phyloP scores from a whole-genome alignment of 169 alveolate genomes.

The Amoebophrya sp. region DNA sequence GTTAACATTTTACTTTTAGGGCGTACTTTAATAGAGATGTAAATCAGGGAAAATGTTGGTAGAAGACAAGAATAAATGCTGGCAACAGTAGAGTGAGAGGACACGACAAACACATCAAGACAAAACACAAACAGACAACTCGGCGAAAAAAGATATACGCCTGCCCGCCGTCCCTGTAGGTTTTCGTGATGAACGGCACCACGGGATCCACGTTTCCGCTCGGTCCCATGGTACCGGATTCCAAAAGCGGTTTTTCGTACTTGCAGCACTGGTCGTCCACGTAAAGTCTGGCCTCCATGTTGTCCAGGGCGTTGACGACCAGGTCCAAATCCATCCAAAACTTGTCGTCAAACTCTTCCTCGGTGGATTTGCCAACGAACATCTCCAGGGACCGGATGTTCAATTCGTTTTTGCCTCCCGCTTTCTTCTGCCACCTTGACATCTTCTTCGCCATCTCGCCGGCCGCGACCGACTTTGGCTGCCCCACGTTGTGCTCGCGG shows the following conservation, averaged over 20 bases:
- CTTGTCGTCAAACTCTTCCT: constrained; percentile 84
- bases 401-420: background rate
- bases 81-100: too few species aligned
- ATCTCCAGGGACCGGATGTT: constrained; percentile 55
- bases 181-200: constrained; percentile 43
- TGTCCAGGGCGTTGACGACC: constrained; percentile 93
- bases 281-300: constrained; percentile 88
- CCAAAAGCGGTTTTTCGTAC: constrained; percentile 93
- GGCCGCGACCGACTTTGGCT: constrained; percentile 46
- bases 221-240: constrained; percentile 98
- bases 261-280: constrained; percentile 95
- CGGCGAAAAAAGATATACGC: too few species aligned
- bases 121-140: too few species aligned
- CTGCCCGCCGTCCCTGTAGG: constrained; percentile 43
- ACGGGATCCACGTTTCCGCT: constrained; percentile 51
- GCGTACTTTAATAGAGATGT: too few species aligned
- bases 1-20: too few species aligned
- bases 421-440: background rate
- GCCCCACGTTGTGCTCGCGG: constrained; percentile 57
- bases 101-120: too few species aligned
- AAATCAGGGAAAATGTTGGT: too few species aligned
- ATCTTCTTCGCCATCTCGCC: constrained; percentile 34
- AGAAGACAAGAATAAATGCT: too few species aligned
- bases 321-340: constrained; percentile 91
- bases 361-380: constrained; percentile 90